phyloP scores from a whole-genome alignment of 2,329 filamentous ascomycete species.

The Talaromyces verruculosus region DNA sequence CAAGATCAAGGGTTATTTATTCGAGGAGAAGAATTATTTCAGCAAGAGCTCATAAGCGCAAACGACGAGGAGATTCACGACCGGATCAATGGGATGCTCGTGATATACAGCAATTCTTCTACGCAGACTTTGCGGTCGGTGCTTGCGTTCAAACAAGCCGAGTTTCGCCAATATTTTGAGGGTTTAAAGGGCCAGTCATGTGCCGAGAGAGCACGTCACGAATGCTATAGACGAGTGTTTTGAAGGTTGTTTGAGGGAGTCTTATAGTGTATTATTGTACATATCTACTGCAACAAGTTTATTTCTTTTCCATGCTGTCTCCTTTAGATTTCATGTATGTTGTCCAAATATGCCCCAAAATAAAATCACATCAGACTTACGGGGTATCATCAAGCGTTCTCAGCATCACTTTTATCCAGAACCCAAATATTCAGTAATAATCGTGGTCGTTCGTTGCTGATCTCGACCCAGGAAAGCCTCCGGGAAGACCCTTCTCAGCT shows the following conservation, averaged over 20 bases:
- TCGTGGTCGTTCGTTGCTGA: constrained; percentile 30
- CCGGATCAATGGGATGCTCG: background rate
- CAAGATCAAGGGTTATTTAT: constrained; percentile 64
- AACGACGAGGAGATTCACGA: background rate
- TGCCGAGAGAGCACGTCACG: background rate
- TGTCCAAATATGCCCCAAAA: background rate
- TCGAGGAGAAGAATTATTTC: constrained; percentile 64
- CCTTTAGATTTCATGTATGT: background rate
- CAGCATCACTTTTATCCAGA: background rate
- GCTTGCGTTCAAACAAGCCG: no score
- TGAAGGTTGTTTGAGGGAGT: background rate
- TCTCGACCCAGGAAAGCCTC: constrained; percentile 34
- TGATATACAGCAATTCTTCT: background rate
- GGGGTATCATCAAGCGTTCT: background rate
- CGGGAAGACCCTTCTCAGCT: constrained; percentile 29
- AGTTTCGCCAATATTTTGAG: background rate
- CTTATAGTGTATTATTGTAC: constrained; percentile 19
- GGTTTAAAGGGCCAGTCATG: background rate
- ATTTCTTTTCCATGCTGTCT: background rate
- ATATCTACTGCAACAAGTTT: constrained; percentile 20
- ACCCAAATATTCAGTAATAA: constrained; percentile 33
- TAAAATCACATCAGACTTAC: background rate
- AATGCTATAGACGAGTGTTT: background rate
- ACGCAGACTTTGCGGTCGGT: background rate
- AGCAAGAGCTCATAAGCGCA: constrained; percentile 32